phyloP scores from a whole-genome alignment of 2,329 filamentous ascomycete species.

The Triangularia setosa region DNA sequence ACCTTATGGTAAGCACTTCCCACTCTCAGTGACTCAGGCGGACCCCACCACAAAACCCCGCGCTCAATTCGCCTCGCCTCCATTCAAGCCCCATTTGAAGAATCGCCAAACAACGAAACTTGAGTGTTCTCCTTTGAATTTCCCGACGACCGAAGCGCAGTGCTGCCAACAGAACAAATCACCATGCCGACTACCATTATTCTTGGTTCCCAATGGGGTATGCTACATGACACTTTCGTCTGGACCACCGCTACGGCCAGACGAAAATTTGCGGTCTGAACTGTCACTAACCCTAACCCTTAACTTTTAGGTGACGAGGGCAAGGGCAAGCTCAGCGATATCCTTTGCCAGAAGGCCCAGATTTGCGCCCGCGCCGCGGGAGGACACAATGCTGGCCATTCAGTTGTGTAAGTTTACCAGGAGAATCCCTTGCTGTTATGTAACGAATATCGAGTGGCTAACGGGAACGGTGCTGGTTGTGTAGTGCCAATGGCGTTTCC shows the following conservation, averaged over 20 bases:
- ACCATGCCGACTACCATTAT: constrained; percentile 50
- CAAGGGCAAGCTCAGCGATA: constrained; percentile 56
- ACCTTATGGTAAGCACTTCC: neutral
- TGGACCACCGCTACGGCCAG: neutral
- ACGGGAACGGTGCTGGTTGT: neutral
- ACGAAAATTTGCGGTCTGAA: neutral
- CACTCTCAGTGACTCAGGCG: constrained; percentile 3
- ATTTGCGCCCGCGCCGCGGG: constrained; percentile 57
- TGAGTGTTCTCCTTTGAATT: neutral
- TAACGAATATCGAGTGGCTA: constrained; percentile 15
- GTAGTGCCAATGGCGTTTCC: constrained; percentile 35
- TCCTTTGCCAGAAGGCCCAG: constrained; percentile 48
- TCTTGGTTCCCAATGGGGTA: constrained; percentile 58
- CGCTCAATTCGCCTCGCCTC: neutral
- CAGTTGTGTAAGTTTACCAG: constrained; percentile 32
- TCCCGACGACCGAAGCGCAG: neutral
- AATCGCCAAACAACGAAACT: neutral
- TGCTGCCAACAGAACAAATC: neutral
- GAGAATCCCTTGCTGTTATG: neutral
- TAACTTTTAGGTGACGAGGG: constrained; percentile 26
- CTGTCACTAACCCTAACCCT: constrained; percentile 8
- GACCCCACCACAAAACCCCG: constrained; percentile 9
- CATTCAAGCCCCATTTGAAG: neutral
- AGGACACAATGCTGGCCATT: constrained; percentile 59
- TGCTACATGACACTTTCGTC: constrained; percentile 28